A percentile compares a stretch with the other conserved stretches of the same genome.
Evolutionary conservation across 176 grass and related monocot species (phyloP).

Genomic region (Hsuehochloa calcarea): DNA sequence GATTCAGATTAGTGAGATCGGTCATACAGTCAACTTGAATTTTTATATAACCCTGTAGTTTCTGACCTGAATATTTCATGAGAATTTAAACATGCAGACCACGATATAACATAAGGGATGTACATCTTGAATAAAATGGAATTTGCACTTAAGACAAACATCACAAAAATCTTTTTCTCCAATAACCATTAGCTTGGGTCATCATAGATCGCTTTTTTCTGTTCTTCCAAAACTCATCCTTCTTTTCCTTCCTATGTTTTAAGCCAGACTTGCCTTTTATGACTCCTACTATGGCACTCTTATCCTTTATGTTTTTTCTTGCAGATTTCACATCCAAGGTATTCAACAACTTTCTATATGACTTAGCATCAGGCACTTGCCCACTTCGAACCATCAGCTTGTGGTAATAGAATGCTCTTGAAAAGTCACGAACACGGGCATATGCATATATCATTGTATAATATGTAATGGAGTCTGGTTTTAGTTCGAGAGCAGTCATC

Average conservation of each 20-base stretch:
- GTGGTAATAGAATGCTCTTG: slow-evolving; percentile 85
- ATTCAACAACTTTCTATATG: slow-evolving; percentile 72
- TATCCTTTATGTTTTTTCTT: slow-evolving; percentile 70
- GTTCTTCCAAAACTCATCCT: slow-evolving; percentile 96
- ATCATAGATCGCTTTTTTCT: slow-evolving; percentile 47
- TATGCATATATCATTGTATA: slow-evolving; percentile 82
- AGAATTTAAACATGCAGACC: not conserved
- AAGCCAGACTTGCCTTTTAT: slow-evolving; percentile 62
- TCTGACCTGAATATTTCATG: slow-evolving; percentile 8
- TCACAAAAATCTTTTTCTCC: slow-evolving; percentile 39
- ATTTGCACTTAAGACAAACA: not conserved
- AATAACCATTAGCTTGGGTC: slow-evolving; percentile 17
- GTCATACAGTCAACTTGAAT: not conserved
- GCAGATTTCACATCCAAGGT: slow-evolving; percentile 65
- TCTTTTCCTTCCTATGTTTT: slow-evolving; percentile 64
- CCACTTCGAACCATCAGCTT: slow-evolving; percentile 82
- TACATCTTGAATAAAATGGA: slow-evolving; percentile 1
- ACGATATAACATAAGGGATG: slow-evolving; percentile 11
- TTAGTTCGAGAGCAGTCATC: slow-evolving; percentile 50
- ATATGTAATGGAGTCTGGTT: slow-evolving; percentile 86
- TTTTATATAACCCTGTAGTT: not conserved
- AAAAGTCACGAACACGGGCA: slow-evolving; percentile 72
- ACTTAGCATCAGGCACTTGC: slow-evolving; percentile 61
- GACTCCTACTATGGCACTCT: slow-evolving; percentile 66
- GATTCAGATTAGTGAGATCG: not conserved